Conservation (phyloP, 352 stramenopile species). For the Phytophthora quininea region DNA sequence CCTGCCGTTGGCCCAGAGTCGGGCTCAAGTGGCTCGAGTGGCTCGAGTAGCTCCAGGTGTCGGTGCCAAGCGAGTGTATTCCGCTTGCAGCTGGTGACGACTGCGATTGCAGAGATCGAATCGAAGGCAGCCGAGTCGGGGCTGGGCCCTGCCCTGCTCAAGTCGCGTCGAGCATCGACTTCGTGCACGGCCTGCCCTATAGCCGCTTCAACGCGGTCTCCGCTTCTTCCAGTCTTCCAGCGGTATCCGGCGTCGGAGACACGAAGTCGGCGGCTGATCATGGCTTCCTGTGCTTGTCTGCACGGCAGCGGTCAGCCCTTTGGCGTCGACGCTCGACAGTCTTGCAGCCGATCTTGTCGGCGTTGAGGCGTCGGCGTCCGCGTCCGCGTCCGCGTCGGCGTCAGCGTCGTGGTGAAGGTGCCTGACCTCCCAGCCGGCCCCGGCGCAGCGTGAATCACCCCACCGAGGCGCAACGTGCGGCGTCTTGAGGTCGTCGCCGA, state of each 20-base stretch:
- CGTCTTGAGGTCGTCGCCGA: conserved; percentile 10
- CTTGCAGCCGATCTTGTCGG: no score
- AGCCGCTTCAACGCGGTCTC: not conserved
- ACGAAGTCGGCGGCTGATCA: conserved; percentile 7
- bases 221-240: conserved; percentile 2
- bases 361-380: no score
- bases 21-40: not conserved
- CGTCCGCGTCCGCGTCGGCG: no score
- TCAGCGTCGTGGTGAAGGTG: not conserved
- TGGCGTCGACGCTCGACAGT: no score
- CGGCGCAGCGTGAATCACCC: conserved; percentile 3
- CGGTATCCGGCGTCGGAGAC: conserved; percentile 11
- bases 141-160: conserved; percentile 13
- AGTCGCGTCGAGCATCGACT: conserved; percentile 11
- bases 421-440: conserved; percentile 8
- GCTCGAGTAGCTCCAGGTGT: not conserved
- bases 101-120: conserved; percentile 3
- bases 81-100: conserved; percentile 11
- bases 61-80: conserved; percentile 1
- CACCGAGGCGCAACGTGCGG: conserved; percentile 11
- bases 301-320: conserved; percentile 9
- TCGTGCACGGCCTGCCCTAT: not conserved
- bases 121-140: conserved; percentile 7
- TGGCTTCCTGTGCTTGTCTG: conserved; percentile 6
- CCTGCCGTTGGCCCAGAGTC: not conserved